Percentiles rank a stretch among this genome's conserved stretches.
phyloP scores from a whole-genome alignment of 371 early-diverging fungal genomes.

The Syncephalis plumigaleata region DNA sequence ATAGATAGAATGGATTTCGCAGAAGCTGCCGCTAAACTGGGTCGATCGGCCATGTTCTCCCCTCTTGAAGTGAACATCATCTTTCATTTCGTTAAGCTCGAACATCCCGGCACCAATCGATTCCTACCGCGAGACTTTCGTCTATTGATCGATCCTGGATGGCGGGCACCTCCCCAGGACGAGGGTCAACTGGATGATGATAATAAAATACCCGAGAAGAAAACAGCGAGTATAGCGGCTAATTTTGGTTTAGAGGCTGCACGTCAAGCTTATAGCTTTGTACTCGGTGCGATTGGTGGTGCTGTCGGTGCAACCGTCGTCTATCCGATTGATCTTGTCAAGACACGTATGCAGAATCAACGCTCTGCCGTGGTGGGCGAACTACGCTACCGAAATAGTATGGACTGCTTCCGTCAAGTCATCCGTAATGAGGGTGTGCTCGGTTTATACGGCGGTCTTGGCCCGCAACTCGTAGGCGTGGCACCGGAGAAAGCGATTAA shows the following conservation, averaged over 20 bases:
- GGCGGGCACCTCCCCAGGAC: slow-evolving; percentile 16
- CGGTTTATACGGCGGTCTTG: slow-evolving; percentile 70
- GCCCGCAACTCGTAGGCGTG: slow-evolving; percentile 36
- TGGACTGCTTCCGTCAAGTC: slow-evolving; percentile 74
- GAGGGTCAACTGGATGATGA: slow-evolving; percentile 2
- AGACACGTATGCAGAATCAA: slow-evolving; percentile 47
- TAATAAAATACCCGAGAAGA: slow-evolving; percentile 3
- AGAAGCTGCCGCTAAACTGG: slow-evolving; percentile 30
- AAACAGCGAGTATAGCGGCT: slow-evolving; percentile 8
- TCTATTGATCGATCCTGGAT: slow-evolving; percentile 43
- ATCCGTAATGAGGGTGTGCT: slow-evolving; percentile 65
- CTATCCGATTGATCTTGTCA: slow-evolving; percentile 88
- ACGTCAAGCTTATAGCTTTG: slow-evolving; percentile 45
- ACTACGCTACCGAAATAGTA: slow-evolving; percentile 79
- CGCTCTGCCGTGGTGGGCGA: slow-evolving; percentile 59
- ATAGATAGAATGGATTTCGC: slow-evolving; percentile 45
- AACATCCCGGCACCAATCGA: slow-evolving; percentile 26
- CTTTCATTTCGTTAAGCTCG: slow-evolving; percentile 58
- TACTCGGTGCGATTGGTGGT: slow-evolving; percentile 83
- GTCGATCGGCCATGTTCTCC: slow-evolving; percentile 46
- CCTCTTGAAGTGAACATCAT: slow-evolving; percentile 74
- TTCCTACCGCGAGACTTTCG: slow-evolving; percentile 37
- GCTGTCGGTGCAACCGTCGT: slow-evolving; percentile 91
- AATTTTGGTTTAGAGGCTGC: slow-evolving; percentile 18
- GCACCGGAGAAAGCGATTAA: slow-evolving; percentile 98